A percentile compares a stretch with the other conserved stretches of the same genome.
phyloP scores from a whole-genome alignment of 2,329 filamentous ascomycete species.

The Amauroascus verrucosus region DNA sequence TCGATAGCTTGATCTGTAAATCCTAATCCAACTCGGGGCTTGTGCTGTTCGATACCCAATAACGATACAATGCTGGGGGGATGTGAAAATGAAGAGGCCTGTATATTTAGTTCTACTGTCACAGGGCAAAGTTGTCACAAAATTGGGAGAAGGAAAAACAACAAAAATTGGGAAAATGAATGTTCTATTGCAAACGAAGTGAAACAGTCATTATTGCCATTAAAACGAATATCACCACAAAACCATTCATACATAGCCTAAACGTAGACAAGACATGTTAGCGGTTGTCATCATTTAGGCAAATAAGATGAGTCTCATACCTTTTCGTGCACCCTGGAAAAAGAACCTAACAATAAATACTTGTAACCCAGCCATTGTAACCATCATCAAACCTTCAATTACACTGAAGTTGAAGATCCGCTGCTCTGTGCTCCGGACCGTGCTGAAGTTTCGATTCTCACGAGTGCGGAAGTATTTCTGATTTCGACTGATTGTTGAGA shows the following conservation, averaged over 20 bases:
- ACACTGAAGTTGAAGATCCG: constrained; percentile 96
- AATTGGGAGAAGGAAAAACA: background rate
- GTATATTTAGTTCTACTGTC: background rate
- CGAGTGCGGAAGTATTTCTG: constrained; percentile 99
- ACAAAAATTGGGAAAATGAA: background rate
- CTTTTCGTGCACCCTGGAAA: constrained; percentile 77
- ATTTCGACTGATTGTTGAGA: constrained; percentile 90
- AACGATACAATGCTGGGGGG: background rate
- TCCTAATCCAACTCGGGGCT: too few relatives aligned
- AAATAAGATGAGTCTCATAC: constrained; percentile 27
- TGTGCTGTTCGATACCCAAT: too few relatives aligned
- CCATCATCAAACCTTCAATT: constrained; percentile 81
- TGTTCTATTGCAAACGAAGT: background rate
- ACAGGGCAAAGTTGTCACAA: background rate
- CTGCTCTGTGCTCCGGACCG: constrained; percentile 87
- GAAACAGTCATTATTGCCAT: constrained; percentile 3
- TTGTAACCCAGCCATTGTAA: constrained; percentile 90
- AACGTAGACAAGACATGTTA: background rate
- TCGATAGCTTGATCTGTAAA: too few relatives aligned
- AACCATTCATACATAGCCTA: constrained; percentile 14
- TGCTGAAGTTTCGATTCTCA: constrained; percentile 98
- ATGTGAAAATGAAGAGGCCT: background rate
- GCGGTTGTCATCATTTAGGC: background rate
- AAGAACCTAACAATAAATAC: constrained; percentile 98
- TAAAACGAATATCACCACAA: constrained; percentile 1